Percentiles rank a stretch among this genome's conserved stretches.
Evolutionary conservation across 805 yeast species (phyloP).

Genomic region (Nakazawaea ambrosiae): DNA sequence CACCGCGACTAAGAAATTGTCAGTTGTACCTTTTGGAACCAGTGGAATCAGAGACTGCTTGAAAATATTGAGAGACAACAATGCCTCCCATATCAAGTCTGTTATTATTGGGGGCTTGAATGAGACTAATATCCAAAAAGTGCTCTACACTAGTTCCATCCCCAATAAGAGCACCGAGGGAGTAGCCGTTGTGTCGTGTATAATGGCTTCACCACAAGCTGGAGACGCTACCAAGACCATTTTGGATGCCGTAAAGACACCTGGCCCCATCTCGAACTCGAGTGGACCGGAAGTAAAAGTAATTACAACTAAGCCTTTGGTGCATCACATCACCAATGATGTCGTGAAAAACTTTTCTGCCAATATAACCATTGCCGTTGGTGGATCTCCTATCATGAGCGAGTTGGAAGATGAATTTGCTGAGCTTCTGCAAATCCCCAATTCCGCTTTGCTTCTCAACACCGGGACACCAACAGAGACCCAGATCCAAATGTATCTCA

Average conservation of each 20-base stretch:
- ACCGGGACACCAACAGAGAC: conserved; percentile 62
- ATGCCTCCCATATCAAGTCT: conserved; percentile 36
- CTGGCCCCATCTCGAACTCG: conserved; percentile 15
- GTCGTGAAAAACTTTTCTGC: conserved; percentile 91
- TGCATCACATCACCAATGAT: conserved; percentile 82
- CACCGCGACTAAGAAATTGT: conserved; percentile 62
- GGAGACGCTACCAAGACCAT: conserved; percentile 38
- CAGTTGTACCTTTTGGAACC: conserved; percentile 58
- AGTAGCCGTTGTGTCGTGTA: conserved; percentile 83
- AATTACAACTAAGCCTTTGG: conserved; percentile 42
- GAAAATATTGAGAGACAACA: conserved; percentile 31
- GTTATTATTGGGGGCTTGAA: conserved; percentile 82
- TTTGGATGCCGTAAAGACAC: conserved; percentile 21
- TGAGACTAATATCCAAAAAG: conserved; percentile 51
- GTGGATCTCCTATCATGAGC: conserved; percentile 88
- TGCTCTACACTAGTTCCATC: conserved; percentile 40
- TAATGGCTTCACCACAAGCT: conserved; percentile 60
- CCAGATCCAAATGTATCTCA: conserved; percentile 32
- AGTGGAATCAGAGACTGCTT: conserved; percentile 54
- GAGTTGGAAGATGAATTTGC: conserved; percentile 61
- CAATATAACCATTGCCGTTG: conserved; percentile 74
- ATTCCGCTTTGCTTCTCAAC: conserved; percentile 56
- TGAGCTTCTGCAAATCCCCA: conserved; percentile 53
- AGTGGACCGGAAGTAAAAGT: conserved; percentile 12
- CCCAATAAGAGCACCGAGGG: conserved; percentile 57